Percentiles rank a stretch among this genome's conserved stretches.
These are phyloP conservation scores for Hawksworthiomyces lignivorus DNA, from an alignment of 2,329 filamentous ascomycete genomes.

Conservation along the genomic window DNA sequence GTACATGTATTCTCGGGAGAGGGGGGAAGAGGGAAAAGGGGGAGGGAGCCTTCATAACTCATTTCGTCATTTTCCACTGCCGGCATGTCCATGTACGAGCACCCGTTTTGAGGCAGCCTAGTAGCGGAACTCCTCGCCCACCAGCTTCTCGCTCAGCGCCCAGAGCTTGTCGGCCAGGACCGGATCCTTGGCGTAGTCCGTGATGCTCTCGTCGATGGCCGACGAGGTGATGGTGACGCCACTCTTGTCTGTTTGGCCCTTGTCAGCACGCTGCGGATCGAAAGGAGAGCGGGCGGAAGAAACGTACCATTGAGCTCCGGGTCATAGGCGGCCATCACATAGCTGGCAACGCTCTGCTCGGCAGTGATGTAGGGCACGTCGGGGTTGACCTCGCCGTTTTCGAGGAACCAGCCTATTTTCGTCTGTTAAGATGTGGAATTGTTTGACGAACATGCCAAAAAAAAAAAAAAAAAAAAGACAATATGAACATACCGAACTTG, in stretches of 20 bases:
- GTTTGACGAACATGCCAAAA: too few species aligned
- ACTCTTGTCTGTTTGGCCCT: too few species aligned
- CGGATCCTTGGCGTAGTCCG: constrained; percentile 17
- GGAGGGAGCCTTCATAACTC: too few species aligned
- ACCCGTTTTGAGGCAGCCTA: too few species aligned
- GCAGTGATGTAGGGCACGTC: constrained; percentile 15
- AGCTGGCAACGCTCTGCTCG: constrained; percentile 26
- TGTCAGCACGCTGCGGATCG: too few species aligned
- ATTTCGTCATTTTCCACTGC: not conserved
- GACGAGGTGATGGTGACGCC: constrained; percentile 3
- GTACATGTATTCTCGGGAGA: not conserved
- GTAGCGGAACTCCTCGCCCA: constrained; percentile 27
- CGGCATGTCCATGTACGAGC: too few species aligned
- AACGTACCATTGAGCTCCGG: too few species aligned
- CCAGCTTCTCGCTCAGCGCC: constrained; percentile 34
- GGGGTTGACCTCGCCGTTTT: constrained; percentile 31
- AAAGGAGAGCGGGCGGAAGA: too few species aligned
- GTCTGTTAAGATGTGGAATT: too few species aligned
- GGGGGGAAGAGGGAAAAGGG: too few species aligned
- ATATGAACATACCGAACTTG: too few species aligned
- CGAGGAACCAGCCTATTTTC: constrained; percentile 16
- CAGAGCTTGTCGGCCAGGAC: constrained; percentile 31
- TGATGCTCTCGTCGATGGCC: constrained; percentile 23
- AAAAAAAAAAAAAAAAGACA: too few species aligned
- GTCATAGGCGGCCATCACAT: constrained; percentile 30